Conservation (phyloP, 306 rosid genomes). For the Arachis hypogaea region DNA sequence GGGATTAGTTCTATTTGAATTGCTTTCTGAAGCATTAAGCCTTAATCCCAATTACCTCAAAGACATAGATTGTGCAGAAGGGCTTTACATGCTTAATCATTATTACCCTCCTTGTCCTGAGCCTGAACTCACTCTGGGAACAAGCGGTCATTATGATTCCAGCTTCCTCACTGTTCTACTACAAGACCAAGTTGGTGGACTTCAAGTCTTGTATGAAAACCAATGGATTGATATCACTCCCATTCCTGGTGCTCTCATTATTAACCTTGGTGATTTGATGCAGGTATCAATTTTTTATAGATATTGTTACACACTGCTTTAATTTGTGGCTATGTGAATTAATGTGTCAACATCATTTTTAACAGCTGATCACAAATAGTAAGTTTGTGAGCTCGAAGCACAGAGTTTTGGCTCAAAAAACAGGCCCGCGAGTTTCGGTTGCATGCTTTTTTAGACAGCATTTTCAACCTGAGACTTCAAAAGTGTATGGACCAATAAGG, state of each 20-base stretch:
- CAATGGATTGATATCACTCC: conserved; percentile 33
- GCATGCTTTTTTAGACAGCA: conserved; percentile 34
- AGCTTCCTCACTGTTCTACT: conserved; percentile 34
- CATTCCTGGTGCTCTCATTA: conserved; percentile 20
- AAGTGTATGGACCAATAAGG: conserved; percentile 27
- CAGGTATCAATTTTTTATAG: background rate
- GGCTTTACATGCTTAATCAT: conserved; percentile 25
- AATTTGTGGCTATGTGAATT: background rate
- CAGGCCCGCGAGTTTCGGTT: conserved; percentile 24
- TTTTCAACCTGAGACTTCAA: conserved; percentile 17
- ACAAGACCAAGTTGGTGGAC: conserved; percentile 32
- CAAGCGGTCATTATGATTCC: conserved; percentile 15
- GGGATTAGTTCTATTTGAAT: conserved; percentile 12
- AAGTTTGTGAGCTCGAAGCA: conserved; percentile 25
- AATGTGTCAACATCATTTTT: background rate
- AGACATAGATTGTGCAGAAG: conserved; percentile 31
- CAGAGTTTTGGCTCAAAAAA: conserved; percentile 28
- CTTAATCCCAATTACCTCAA: conserved; percentile 25
- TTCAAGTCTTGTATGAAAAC: conserved; percentile 26
- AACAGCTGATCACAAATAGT: conserved; percentile 29
- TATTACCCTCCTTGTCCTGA: conserved; percentile 32
- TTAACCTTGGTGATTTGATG: conserved; percentile 28
- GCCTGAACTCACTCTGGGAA: conserved; percentile 19
- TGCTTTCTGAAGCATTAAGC: conserved; percentile 39
- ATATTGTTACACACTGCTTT: too few relatives aligned